phyloP scores from a whole-genome alignment of 352 stramenopile species.

The Phytophthora quininea region DNA sequence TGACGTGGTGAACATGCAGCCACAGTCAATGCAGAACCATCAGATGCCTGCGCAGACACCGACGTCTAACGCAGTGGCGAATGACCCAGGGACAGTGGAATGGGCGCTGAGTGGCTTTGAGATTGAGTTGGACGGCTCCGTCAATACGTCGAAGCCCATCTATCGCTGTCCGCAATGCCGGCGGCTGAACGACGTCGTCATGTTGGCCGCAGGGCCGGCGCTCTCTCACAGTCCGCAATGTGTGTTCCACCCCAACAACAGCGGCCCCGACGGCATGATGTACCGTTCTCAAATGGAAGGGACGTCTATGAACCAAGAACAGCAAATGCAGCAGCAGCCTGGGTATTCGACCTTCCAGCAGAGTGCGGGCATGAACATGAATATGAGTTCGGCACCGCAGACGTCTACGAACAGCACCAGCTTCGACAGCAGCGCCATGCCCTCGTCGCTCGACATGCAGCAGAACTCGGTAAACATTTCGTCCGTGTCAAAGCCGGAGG shows the following conservation, averaged over 20 bases:
- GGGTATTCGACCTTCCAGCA: slow-evolving; percentile 50
- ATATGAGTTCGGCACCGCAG: slow-evolving; percentile 26
- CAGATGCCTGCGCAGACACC: slow-evolving; percentile 30
- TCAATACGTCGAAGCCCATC: slow-evolving; percentile 72
- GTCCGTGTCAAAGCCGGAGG: slow-evolving; percentile 33
- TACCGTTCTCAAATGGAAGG: slow-evolving; percentile 64
- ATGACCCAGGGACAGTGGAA: slow-evolving; percentile 46
- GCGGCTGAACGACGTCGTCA: slow-evolving; percentile 73
- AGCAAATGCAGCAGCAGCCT: slow-evolving; percentile 48
- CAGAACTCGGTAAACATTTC: slow-evolving; percentile 48
- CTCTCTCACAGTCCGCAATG: slow-evolving; percentile 63
- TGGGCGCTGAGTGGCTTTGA: slow-evolving; percentile 85
- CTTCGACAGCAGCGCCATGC: slow-evolving; percentile 23
- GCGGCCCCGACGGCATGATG: slow-evolving; percentile 34
- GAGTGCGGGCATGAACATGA: slow-evolving; percentile 28
- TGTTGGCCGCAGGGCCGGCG: slow-evolving; percentile 57
- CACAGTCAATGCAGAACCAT: slow-evolving; percentile 22
- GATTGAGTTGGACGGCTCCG: slow-evolving; percentile 70
- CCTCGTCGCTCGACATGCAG: slow-evolving; percentile 35
- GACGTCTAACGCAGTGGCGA: slow-evolving; percentile 13
- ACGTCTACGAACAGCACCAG: slow-evolving; percentile 28
- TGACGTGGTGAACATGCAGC: slow-evolving; percentile 22
- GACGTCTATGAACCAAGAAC: slow-evolving; percentile 36
- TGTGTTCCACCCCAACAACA: slow-evolving; percentile 34
- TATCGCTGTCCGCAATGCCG: slow-evolving; percentile 78